Percentiles rank a stretch among this genome's conserved stretches.
These are phyloP conservation scores for Ceriops zippeliana DNA, from an alignment of 345 rosid species.

Conservation along the genomic window DNA sequence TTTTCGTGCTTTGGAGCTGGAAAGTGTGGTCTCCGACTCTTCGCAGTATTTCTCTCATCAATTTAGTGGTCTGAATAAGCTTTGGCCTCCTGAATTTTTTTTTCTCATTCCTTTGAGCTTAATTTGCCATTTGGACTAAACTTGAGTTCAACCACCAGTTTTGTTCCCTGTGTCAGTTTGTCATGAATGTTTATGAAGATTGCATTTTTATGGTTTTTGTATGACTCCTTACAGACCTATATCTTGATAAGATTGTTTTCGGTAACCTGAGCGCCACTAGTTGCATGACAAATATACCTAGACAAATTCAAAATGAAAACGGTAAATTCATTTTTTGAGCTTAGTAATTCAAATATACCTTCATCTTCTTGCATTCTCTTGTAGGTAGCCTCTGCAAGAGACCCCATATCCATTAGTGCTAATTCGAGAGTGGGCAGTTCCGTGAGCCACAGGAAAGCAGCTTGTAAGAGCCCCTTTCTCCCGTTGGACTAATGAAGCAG, in stretches of 20 bases:
- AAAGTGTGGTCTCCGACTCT: background rate
- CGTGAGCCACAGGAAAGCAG: conserved; percentile 85
- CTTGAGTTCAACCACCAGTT: too few species aligned
- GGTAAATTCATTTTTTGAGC: too few species aligned
- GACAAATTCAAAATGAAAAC: too few species aligned
- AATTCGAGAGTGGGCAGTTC: conserved; percentile 33
- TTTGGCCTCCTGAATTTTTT: background rate
- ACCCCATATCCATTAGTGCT: conserved; percentile 60
- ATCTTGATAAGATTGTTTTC: too few species aligned
- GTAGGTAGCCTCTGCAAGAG: conserved; percentile 72
- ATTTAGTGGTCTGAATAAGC: background rate
- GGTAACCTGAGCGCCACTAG: too few species aligned
- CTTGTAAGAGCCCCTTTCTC: conserved; percentile 46
- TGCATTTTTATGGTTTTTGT: too few species aligned
- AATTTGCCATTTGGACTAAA: too few species aligned
- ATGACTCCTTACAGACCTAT: too few species aligned
- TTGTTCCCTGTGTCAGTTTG: too few species aligned
- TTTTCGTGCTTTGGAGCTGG: background rate
- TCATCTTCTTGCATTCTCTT: background rate
- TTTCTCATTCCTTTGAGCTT: background rate
- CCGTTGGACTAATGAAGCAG: background rate
- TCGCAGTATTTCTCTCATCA: background rate
- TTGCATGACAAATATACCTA: too few species aligned
- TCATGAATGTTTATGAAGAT: too few species aligned
- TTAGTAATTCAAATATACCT: background rate